Percentiles rank a stretch among this genome's conserved stretches.
Conservation (phyloP, 306 rosid species). For the Malus asiatica region DNA sequence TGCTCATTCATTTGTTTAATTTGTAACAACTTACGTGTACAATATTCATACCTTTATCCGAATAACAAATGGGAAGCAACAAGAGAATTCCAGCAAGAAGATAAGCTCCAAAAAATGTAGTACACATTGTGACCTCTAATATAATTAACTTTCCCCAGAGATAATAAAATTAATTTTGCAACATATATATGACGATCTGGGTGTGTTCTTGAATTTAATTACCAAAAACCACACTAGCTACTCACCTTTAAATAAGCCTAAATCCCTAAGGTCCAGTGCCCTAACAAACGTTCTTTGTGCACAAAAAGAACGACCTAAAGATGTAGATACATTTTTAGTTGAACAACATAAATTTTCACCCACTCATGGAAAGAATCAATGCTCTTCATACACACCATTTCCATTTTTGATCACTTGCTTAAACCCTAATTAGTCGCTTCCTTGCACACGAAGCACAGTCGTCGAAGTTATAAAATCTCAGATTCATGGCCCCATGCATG, state of each 20-base stretch:
- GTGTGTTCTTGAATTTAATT: background rate
- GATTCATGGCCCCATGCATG: background rate
- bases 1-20: background rate
- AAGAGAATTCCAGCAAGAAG: conserved; percentile 30
- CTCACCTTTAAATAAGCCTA: background rate
- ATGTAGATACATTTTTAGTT: conserved; percentile 10
- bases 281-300: conserved; percentile 6
- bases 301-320: background rate
- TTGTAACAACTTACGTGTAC: background rate
- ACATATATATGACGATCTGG: background rate
- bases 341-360: conserved; percentile 28
- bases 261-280: background rate
- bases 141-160: background rate
- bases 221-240: background rate
- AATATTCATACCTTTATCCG: conserved; percentile 8
- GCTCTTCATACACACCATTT: background rate
- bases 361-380: conserved; percentile 37
- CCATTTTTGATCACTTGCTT: background rate
- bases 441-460: background rate
- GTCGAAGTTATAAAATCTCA: background rate
- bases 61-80: conserved; percentile 24
- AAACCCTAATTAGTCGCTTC: background rate
- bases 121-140: background rate
- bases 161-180: background rate
- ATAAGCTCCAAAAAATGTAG: conserved; percentile 6